Conservation (phyloP, 192 early-diverging fungal species). For the Podila minutissima region DNA sequence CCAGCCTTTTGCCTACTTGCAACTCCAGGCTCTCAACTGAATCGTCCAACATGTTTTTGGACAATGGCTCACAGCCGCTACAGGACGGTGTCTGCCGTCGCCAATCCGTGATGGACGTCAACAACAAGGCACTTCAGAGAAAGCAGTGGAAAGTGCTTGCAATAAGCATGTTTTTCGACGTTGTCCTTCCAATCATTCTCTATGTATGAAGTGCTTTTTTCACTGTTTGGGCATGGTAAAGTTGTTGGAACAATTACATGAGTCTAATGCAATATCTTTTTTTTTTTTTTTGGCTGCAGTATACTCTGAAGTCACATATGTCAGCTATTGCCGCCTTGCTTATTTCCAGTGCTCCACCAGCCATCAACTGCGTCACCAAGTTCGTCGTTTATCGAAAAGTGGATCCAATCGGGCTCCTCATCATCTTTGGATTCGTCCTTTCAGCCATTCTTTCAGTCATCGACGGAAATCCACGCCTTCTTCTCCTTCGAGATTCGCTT, state of each 20-base stretch:
- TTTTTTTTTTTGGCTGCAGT: background rate
- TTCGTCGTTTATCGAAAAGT: constrained; percentile 25
- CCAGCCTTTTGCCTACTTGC: constrained; percentile 15
- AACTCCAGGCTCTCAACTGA: constrained; percentile 11
- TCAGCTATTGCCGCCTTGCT: constrained; percentile 39
- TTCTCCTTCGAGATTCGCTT: constrained; percentile 56
- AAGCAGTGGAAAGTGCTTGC: constrained; percentile 14
- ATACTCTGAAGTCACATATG: constrained; percentile 30
- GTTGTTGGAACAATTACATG: background rate
- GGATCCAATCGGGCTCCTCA: constrained; percentile 50
- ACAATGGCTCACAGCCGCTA: constrained; percentile 15
- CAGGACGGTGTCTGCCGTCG: constrained; percentile 9
- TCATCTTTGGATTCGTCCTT: constrained; percentile 50
- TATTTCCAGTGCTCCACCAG: constrained; percentile 54
- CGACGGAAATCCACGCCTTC: constrained; percentile 51
- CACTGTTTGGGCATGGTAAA: constrained; percentile 4
- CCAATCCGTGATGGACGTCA: constrained; percentile 10
- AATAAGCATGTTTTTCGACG: constrained; percentile 20
- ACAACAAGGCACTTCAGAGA: constrained; percentile 18
- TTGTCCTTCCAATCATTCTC: constrained; percentile 27
- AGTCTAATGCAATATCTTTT: background rate
- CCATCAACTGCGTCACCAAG: constrained; percentile 33
- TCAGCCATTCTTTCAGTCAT: constrained; percentile 52
- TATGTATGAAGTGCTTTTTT: constrained; percentile 16
- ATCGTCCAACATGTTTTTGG: constrained; percentile 1